Evolutionary conservation across 495 filamentous ascomycete genomes (phyloP).

Genomic region (Penicillium canescens): DNA sequence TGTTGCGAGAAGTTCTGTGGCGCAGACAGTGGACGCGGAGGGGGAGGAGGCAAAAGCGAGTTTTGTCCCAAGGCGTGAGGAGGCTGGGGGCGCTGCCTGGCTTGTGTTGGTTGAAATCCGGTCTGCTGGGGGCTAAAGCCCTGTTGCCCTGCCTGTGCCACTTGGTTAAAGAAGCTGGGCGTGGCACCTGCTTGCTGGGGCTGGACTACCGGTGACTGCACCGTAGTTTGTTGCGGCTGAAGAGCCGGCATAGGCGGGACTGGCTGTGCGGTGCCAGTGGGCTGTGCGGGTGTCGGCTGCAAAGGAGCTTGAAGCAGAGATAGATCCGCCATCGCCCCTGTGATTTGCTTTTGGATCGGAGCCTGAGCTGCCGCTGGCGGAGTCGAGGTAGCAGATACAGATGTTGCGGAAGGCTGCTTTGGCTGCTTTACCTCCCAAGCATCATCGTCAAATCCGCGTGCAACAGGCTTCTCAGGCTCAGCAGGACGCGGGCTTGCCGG

Average conservation of each 20-base stretch:
- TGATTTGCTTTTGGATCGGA: slow-evolving; percentile 53
- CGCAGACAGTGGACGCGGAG: slow-evolving; percentile 81
- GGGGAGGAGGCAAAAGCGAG: slow-evolving; percentile 77
- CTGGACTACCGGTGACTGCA: slow-evolving; percentile 50
- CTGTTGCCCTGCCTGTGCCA: slow-evolving; percentile 42
- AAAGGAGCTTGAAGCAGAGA: slow-evolving; percentile 74
- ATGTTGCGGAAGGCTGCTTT: slow-evolving; percentile 50
- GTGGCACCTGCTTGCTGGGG: slow-evolving; percentile 53
- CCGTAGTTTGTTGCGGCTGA: slow-evolving; percentile 49
- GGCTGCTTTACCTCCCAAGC: slow-evolving; percentile 97
- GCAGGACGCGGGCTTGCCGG: slow-evolving; percentile 45
- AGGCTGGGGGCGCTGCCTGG: slow-evolving; percentile 73
- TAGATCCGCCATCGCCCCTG: slow-evolving; percentile 76
- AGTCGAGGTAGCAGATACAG: slow-evolving; percentile 30
- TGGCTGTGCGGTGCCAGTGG: slow-evolving; percentile 37
- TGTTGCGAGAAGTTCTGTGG: slow-evolving; percentile 77
- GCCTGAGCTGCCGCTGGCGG: slow-evolving; percentile 38
- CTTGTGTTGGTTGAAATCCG: slow-evolving; percentile 48
- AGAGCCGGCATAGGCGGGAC: slow-evolving; percentile 27
- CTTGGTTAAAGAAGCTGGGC: slow-evolving; percentile 51
- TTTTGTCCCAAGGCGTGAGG: slow-evolving; percentile 63
- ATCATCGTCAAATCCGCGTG: slow-evolving; percentile 87
- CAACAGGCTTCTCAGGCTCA: slow-evolving; percentile 43
- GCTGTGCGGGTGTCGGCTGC: slow-evolving; percentile 67
- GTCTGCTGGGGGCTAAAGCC: slow-evolving; percentile 42